Percentiles rank a stretch among this genome's conserved stretches.
Conservation (phyloP, 2,329 filamentous ascomycete species). For the Aspergillus felis region DNA sequence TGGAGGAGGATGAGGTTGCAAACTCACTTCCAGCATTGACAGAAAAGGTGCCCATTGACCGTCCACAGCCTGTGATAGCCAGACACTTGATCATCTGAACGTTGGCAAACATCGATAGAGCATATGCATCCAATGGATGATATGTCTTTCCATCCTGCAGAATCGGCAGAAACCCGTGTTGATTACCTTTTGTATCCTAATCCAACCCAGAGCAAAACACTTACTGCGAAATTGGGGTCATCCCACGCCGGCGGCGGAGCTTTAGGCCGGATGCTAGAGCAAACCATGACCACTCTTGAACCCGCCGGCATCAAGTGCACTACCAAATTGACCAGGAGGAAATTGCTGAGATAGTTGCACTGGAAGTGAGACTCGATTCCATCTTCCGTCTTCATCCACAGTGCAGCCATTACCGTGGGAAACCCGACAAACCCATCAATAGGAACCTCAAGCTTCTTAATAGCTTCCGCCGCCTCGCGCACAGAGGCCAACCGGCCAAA, state of each 20-base stretch:
- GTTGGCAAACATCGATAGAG: conserved; percentile 26
- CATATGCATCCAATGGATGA: conserved; percentile 22
- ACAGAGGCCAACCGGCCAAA: conserved; percentile 13
- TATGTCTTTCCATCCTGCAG: conserved; percentile 21
- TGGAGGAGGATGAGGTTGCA: not conserved
- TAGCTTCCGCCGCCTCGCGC: conserved; percentile 12
- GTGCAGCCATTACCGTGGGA: conserved; percentile 15
- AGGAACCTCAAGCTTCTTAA: conserved; percentile 11
- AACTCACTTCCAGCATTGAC: conserved; percentile 26
- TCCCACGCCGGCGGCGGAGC: conserved; percentile 17
- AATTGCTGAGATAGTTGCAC: conserved; percentile 23
- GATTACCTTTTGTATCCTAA: not conserved
- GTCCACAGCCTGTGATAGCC: conserved; percentile 6
- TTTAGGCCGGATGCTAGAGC: conserved; percentile 18
- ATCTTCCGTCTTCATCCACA: conserved; percentile 18
- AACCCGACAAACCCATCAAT: conserved; percentile 23
- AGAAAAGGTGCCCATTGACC: conserved; percentile 19
- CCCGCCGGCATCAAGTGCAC: conserved; percentile 9
- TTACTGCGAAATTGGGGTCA: conserved; percentile 19
- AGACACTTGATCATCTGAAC: conserved; percentile 22
- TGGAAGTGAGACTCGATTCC: conserved; percentile 24
- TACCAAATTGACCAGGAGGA: conserved; percentile 20
- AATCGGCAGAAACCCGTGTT: not conserved
- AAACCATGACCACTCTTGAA: conserved; percentile 18
- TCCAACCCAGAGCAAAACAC: not conserved